A percentile compares a stretch with the other conserved stretches of the same genome.
Evolutionary conservation across 108 stramenopile genomes (phyloP).

Genomic region (Conticribra weissflogii): DNA sequence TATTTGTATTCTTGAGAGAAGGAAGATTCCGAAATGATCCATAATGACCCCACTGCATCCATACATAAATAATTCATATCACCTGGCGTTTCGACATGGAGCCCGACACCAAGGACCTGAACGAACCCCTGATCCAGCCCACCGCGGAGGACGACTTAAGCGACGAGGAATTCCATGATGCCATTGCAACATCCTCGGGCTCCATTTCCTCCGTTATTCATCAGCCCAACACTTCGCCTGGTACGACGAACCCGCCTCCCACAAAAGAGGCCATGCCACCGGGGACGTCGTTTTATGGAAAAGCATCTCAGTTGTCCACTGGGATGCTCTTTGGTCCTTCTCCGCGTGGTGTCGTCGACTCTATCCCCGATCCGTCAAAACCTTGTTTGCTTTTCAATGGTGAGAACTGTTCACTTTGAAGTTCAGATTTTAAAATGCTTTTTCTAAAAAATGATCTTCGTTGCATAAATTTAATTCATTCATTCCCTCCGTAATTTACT

Average conservation of each 20-base stretch:
- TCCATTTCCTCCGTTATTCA: constrained; percentile 5
- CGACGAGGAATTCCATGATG: constrained; percentile 33
- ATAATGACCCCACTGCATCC: too few species aligned
- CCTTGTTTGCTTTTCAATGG: constrained; percentile 33
- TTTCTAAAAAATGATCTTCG: too few species aligned
- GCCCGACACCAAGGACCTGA: too few species aligned
- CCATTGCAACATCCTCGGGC: background rate
- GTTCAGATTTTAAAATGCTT: background rate
- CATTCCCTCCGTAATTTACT: background rate
- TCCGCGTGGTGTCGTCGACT: constrained; percentile 37
- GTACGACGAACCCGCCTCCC: background rate
- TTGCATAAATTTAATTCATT: background rate
- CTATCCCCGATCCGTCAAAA: constrained; percentile 20
- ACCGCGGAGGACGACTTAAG: too few species aligned
- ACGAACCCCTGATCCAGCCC: too few species aligned
- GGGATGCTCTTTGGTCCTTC: constrained; percentile 31
- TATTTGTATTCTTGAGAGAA: too few species aligned
- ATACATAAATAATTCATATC: too few species aligned
- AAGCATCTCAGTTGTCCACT: constrained; percentile 36
- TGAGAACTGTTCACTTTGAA: background rate
- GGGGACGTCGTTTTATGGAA: constrained; percentile 33
- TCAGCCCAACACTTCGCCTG: constrained; percentile 1
- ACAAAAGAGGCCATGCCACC: background rate
- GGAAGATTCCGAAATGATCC: too few species aligned
- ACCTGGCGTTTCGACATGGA: too few species aligned